These are phyloP conservation scores for Gypsophila paniculata DNA, from an alignment of 179 eudicot species.

Conservation along the genomic window DNA sequence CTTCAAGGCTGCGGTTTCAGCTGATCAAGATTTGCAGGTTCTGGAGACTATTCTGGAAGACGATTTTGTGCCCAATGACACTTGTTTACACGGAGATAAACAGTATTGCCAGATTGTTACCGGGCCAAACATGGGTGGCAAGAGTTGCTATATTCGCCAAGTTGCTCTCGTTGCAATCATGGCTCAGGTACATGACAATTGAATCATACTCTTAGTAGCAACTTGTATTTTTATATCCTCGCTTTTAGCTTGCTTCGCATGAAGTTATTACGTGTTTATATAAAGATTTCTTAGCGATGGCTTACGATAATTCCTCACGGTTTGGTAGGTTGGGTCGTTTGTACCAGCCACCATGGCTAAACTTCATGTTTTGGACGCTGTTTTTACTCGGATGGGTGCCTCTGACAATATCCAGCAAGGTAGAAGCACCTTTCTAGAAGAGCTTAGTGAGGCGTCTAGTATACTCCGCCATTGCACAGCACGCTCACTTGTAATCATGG, in stretches of 20 bases:
- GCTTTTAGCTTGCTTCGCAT: no score
- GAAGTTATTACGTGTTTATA: background rate
- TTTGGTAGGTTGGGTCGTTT: conserved; percentile 80
- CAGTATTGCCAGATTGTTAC: conserved; percentile 87
- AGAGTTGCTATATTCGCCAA: conserved; percentile 97
- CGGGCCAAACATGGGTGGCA: conserved; percentile 99
- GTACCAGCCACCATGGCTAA: conserved; percentile 81
- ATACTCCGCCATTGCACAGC: conserved; percentile 65
- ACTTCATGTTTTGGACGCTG: conserved; percentile 77
- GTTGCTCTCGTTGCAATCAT: conserved; percentile 84
- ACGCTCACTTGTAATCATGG: conserved; percentile 74
- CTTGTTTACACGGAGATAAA: conserved; percentile 54
- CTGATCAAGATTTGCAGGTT: conserved; percentile 44
- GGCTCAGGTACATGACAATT: conserved; percentile 65
- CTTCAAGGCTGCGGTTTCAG: background rate
- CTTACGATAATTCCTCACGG: conserved; percentile 3
- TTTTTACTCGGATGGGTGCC: conserved; percentile 96
- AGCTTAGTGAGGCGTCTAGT: conserved; percentile 77
- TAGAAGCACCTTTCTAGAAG: conserved; percentile 90
- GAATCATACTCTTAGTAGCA: background rate
- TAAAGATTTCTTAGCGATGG: background rate
- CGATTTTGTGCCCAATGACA: conserved; percentile 85
- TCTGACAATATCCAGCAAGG: conserved; percentile 93
- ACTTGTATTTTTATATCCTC: background rate
- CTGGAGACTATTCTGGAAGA: conserved; percentile 71